Percentiles rank a stretch among this genome's conserved stretches.
Conservation (phyloP, 352 stramenopile species). For the Phytopythium oedochilum region DNA sequence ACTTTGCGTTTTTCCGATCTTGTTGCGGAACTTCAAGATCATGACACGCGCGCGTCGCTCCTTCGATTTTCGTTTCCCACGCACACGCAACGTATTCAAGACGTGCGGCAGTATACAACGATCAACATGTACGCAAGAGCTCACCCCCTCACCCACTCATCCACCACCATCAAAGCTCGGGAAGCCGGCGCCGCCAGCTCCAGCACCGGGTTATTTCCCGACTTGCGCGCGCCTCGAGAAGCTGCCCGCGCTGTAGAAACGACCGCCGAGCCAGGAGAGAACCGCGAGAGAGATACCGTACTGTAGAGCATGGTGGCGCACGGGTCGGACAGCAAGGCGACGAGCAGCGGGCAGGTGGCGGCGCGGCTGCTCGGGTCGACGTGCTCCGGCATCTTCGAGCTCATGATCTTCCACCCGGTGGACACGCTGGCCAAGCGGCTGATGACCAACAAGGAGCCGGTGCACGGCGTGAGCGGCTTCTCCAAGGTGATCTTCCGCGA, state of each 20-base stretch:
- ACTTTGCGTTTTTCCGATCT: conserved; percentile 1
- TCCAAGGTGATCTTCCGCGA: conserved; percentile 90
- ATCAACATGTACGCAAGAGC: no score
- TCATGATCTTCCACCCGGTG: conserved; percentile 94
- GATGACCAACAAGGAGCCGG: conserved; percentile 88
- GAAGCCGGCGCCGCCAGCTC: no score
- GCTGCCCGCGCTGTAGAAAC: no score
- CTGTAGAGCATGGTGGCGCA: conserved; percentile 35
- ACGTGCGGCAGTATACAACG: no score
- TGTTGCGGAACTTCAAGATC: conserved; percentile 5
- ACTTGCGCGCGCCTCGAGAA: conserved; percentile 1
- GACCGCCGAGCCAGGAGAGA: no score
- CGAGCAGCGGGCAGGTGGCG: conserved; percentile 40
- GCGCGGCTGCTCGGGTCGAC: conserved; percentile 90
- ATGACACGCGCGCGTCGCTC: conserved; percentile 6
- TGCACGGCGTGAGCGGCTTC: conserved; percentile 39
- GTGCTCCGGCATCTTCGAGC: conserved; percentile 90
- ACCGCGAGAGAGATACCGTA: no score
- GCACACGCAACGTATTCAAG: neutral
- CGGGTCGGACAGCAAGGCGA: conserved; percentile 35
- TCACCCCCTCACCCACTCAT: neutral
- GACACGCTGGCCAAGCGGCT: conserved; percentile 94
- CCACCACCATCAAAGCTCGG: conserved; percentile 1
- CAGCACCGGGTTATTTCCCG: conserved; percentile 2
- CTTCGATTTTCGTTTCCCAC: conserved; percentile 2